phyloP scores from a whole-genome alignment of 2,329 filamentous ascomycete species.

The Nothomitra cinnamomea region DNA sequence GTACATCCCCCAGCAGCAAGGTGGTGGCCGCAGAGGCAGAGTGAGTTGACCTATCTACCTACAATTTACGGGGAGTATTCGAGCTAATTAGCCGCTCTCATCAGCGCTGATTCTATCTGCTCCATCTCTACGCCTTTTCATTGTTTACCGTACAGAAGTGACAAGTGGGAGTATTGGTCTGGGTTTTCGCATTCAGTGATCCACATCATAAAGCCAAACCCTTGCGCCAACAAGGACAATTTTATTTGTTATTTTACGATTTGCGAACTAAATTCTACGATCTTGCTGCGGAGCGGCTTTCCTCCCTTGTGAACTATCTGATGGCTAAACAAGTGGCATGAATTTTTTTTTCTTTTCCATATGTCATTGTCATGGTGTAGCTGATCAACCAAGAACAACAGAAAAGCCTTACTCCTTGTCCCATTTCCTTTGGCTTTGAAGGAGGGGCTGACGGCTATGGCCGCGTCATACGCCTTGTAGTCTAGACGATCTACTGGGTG shows the following conservation, averaged over 20 bases:
- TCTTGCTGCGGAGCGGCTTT: slow-evolving; percentile 2
- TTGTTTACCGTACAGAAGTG: not conserved
- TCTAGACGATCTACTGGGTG: not conserved
- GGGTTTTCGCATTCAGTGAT: not conserved
- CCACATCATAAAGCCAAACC: not conserved
- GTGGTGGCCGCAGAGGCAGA: slow-evolving; percentile 35
- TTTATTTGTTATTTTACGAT: not conserved
- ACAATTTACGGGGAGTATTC: not conserved
- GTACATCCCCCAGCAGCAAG: slow-evolving; percentile 26
- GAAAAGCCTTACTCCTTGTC: not conserved
- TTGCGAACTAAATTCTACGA: not conserved
- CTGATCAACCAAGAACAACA: not conserved
- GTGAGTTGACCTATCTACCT: slow-evolving; percentile 22
- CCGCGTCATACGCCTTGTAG: not conserved
- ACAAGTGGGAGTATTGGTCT: not conserved
- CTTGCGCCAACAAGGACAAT: not conserved
- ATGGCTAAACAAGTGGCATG: slow-evolving; percentile 1
- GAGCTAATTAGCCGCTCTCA: not conserved
- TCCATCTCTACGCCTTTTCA: not conserved
- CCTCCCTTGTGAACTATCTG: not conserved
- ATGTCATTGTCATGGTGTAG: not conserved
- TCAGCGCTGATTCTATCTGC: not conserved
- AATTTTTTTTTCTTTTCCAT: not conserved
- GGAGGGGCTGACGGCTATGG: not conserved
- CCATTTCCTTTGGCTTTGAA: slow-evolving; percentile 1